phyloP scores from a whole-genome alignment of 805 yeast species.

The Candida xyloterini region DNA sequence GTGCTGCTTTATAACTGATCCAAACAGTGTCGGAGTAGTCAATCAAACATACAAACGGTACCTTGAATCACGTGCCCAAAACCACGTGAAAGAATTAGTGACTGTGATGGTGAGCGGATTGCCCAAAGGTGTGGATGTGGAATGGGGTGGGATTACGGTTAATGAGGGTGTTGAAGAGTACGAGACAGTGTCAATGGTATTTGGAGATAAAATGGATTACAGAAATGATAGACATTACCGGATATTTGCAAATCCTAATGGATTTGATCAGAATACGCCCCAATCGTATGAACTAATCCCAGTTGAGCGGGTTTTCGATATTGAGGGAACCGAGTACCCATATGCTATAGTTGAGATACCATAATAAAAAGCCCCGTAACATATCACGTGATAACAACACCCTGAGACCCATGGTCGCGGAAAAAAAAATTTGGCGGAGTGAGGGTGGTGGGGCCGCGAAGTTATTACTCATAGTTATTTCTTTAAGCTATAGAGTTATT shows the following conservation, averaged over 20 bases:
- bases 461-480: constrained; percentile 11
- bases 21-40: constrained; percentile 30
- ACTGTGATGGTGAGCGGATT: constrained; percentile 54
- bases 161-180: constrained; percentile 38
- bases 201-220: constrained; percentile 17
- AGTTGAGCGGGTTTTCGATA: constrained; percentile 17
- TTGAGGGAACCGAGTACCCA: constrained; percentile 1
- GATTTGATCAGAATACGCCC: constrained; percentile 3
- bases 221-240: constrained; percentile 22
- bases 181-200: constrained; percentile 15
- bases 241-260: constrained; percentile 19
- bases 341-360: constrained; percentile 15
- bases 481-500: constrained; percentile 11
- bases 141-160: constrained; percentile 69
- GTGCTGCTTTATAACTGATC: constrained; percentile 53
- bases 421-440: constrained; percentile 15
- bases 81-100: constrained; percentile 33
- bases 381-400: constrained; percentile 11
- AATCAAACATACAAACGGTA: constrained; percentile 47
- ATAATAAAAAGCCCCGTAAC: not conserved
- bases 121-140: constrained; percentile 64
- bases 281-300: constrained; percentile 26
- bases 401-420: constrained; percentile 14
- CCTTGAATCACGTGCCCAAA: constrained; percentile 5
- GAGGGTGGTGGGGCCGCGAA: constrained; percentile 10